Evolutionary conservation across 2,329 filamentous ascomycete species (phyloP).

Genomic region (Clonostachys chloroleuca): DNA sequence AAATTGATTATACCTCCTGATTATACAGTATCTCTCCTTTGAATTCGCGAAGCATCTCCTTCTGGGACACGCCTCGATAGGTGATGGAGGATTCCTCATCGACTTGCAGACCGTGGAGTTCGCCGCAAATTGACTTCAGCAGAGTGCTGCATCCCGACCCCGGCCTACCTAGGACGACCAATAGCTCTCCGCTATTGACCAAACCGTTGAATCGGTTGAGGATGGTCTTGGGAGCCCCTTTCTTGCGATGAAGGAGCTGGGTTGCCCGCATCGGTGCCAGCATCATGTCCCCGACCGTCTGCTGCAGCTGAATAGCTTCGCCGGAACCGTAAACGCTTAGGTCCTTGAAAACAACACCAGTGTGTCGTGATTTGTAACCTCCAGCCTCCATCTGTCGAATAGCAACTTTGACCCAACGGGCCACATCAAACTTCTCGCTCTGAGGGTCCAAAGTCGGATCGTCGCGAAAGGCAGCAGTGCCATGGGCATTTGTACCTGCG

Average conservation of each 20-base stretch:
- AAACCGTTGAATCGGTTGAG: constrained; percentile 61
- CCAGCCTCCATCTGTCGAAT: constrained; percentile 44
- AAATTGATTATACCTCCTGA: constrained; percentile 48
- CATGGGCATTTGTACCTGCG: too few relatives aligned
- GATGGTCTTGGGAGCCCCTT: constrained; percentile 51
- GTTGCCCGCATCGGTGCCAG: constrained; percentile 51
- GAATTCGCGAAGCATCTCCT: constrained; percentile 53
- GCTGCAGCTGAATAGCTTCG: constrained; percentile 62
- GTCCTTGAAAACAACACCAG: constrained; percentile 61
- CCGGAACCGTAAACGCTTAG: constrained; percentile 65
- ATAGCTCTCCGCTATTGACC: constrained; percentile 59
- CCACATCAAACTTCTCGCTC: constrained; percentile 30
- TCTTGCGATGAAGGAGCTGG: constrained; percentile 45
- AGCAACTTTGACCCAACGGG: constrained; percentile 33
- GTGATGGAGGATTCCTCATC: constrained; percentile 47
- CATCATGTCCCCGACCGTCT: constrained; percentile 58
- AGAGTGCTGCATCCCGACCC: constrained; percentile 61
- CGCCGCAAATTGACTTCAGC: constrained; percentile 56
- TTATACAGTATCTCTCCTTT: constrained; percentile 69
- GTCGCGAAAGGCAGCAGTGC: constrained; percentile 1
- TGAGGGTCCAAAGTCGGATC: constrained; percentile 29
- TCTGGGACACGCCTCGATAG: constrained; percentile 56
- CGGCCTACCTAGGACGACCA: constrained; percentile 65
- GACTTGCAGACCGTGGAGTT: constrained; percentile 52
- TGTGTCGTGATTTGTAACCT: constrained; percentile 44